Evolutionary conservation across 257 asterid genomes (phyloP), one percentile per base, ranked within the genome.

Genomic region (Scutellaria minor): DNA sequence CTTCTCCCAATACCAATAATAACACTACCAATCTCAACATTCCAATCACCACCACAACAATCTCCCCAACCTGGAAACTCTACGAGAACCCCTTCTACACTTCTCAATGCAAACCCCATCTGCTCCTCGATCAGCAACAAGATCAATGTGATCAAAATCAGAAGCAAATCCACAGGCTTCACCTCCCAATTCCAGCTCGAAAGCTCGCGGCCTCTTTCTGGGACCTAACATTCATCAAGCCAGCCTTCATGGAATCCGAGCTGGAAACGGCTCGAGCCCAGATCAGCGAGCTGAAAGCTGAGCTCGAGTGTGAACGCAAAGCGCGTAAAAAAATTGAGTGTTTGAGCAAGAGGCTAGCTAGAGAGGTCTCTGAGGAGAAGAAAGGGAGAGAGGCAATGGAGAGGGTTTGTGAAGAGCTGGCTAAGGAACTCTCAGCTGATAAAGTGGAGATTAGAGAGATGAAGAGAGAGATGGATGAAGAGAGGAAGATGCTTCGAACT

Each of bases 51-150:
- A 59, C 73, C 45, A 51, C 79, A 53, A 6, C 53, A 14, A 58
- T 64, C 52, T 69, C 56, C 78, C 92, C 98, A 63, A 75, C 90
- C 76, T 90, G 96, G 96, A 90, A 93, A 70, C 66, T 93, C 35
- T 93, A 93, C 76, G 95, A 93, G 72, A 93, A 90, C 52, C 97
- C 98, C 39, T 93, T 80, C 59, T 93, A 82, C 51, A 83, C 56
- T 35, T 76, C 82, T 41, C 83, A 61, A 50, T 79, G 80, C 0
- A 75, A 64, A 0, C 75, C 75, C 0, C 81, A 45, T 3, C 65
- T 14, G 3, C n/a, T 35, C 10, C 46, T 73, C 4, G 59, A 79
- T 6, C 72, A 50, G 6, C 74, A 70, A n/a, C 80, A 70, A 12
- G 27, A 68, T 20, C 12, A 51, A 10, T 35, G 39, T 27, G 51